phyloP scores from a whole-genome alignment of 1,139 yeast genomes.

The Candida tetrigidarum region DNA sequence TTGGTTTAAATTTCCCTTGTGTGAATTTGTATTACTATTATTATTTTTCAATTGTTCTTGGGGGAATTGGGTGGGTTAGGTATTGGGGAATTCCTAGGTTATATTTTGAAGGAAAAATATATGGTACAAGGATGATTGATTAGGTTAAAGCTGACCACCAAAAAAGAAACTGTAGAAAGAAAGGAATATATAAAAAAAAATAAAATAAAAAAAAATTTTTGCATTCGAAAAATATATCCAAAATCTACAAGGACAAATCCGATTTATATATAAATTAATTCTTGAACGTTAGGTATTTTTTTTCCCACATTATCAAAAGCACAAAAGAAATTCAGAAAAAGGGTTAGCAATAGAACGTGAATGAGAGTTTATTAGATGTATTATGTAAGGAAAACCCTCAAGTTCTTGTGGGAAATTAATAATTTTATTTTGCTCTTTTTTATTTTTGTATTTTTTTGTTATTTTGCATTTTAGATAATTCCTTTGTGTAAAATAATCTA shows the following conservation, averaged over 20 bases:
- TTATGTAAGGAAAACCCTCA: slow-evolving; percentile 5
- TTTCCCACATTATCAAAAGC: not conserved
- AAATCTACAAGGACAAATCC: not conserved
- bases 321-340: not conserved
- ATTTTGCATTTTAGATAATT: not conserved
- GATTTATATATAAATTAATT: slow-evolving; percentile 1
- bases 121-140: not conserved
- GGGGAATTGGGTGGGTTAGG: too few species aligned
- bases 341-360: not conserved
- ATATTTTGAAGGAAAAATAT: too few species aligned
- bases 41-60: too few species aligned
- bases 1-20: not conserved
- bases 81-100: too few species aligned
- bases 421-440: not conserved
- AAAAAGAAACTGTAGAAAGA: not conserved
- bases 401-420: not conserved
- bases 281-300: not conserved
- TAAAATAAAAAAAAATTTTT: not conserved
- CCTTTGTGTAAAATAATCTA: slow-evolving; percentile 3
- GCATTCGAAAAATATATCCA: not conserved
- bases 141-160: not conserved
- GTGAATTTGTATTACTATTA: not conserved
- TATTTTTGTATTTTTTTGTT: not conserved
- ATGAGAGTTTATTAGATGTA: not conserved
- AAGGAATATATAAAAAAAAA: not conserved